Conservation (phyloP, 352 stramenopile species). For the Globisporangium yorkense region DNA sequence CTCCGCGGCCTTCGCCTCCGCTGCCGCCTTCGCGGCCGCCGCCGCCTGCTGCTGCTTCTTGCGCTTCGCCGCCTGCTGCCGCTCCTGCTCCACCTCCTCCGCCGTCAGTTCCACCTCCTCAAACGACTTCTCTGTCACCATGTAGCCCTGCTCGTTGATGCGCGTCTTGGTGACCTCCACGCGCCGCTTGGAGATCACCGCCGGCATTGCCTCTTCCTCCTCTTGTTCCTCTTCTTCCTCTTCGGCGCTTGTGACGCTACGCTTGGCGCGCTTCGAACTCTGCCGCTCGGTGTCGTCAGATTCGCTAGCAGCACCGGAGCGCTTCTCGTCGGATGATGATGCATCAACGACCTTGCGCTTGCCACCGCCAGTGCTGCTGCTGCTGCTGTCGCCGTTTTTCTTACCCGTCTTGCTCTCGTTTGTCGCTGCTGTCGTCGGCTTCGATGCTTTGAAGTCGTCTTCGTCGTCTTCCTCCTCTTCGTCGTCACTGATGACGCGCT, state of each 20-base stretch:
- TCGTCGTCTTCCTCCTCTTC: constrained; percentile 54
- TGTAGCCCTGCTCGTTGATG: constrained; percentile 81
- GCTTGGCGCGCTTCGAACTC: constrained; percentile 13
- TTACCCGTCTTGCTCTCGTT: constrained; percentile 5
- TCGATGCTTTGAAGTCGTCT: neutral
- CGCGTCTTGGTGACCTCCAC: constrained; percentile 62
- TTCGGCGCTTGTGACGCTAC: constrained; percentile 1
- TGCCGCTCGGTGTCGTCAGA: constrained; percentile 6
- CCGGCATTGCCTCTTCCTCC: constrained; percentile 4
- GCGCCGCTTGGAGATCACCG: constrained; percentile 38
- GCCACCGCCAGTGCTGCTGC: constrained; percentile 3
- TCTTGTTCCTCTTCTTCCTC: constrained; percentile 16
- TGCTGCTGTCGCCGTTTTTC: neutral
- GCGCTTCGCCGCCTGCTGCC: constrained; percentile 39
- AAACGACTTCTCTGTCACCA: constrained; percentile 76
- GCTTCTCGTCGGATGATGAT: constrained; percentile 20
- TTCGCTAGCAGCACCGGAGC: neutral
- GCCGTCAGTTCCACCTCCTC: constrained; percentile 63
- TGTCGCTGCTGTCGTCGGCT: neutral
- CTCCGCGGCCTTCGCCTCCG: constrained; percentile 53
- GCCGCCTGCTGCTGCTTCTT: constrained; percentile 41
- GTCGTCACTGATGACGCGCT: constrained; percentile 65
- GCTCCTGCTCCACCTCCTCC: constrained; percentile 50
- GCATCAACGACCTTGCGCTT: constrained; percentile 49
- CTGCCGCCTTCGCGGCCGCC: constrained; percentile 27